phyloP scores from a whole-genome alignment of 306 rosid genomes.

The Trifolium repens region DNA sequence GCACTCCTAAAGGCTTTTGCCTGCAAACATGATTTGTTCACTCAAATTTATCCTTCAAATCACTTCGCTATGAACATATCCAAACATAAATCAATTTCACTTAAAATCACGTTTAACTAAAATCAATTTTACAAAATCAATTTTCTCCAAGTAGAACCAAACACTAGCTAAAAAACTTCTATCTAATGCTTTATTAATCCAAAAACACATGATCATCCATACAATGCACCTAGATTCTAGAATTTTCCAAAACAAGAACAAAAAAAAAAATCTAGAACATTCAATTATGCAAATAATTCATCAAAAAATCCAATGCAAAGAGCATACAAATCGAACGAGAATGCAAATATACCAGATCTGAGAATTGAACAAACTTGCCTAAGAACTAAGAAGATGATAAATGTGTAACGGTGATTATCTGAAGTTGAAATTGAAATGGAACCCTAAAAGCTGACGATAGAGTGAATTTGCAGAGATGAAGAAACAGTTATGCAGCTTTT shows the following conservation, averaged over 20 bases:
- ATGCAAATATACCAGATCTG: constrained; percentile 52
- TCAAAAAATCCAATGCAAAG: constrained; percentile 24
- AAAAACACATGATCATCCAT: constrained; percentile 27
- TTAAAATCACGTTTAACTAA: background rate
- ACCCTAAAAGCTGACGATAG: constrained; percentile 47
- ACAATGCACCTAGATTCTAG: constrained; percentile 12
- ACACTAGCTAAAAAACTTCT: background rate
- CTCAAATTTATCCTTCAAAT: background rate
- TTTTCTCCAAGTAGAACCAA: background rate
- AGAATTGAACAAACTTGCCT: constrained; percentile 14
- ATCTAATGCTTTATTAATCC: background rate
- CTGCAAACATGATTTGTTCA: background rate
- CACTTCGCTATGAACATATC: background rate
- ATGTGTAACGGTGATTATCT: constrained; percentile 26
- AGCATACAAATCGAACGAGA: constrained; percentile 27
- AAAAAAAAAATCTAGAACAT: background rate
- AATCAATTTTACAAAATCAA: background rate
- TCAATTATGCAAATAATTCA: constrained; percentile 40
- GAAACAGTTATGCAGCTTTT: constrained; percentile 50
- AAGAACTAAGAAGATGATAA: constrained; percentile 24
- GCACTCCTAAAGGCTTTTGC: constrained; percentile 16
- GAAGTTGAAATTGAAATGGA: constrained; percentile 31
- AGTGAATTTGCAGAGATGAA: constrained; percentile 54
- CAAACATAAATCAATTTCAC: background rate
- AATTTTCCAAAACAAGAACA: background rate